Evolutionary conservation across 2,329 filamentous ascomycete species (phyloP).

Genomic region (Aspergillus sergii): DNA sequence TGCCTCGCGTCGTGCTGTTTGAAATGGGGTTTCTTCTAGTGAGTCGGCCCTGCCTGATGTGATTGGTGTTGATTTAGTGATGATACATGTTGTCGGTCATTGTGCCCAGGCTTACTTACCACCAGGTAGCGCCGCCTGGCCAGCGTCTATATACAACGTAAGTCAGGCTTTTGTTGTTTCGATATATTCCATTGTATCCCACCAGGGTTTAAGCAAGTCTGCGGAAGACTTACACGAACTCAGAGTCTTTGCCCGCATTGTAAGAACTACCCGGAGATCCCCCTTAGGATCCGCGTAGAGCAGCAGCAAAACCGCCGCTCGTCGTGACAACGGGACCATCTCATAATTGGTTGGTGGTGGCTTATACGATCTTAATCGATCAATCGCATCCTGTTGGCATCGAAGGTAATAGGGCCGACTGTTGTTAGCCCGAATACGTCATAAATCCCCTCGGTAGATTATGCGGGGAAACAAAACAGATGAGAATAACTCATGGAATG

Average conservation of each 20-base stretch:
- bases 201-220: too few relatives aligned
- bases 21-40: constrained; percentile 61
- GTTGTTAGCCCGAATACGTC: constrained; percentile 1
- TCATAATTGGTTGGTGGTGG: constrained; percentile 62
- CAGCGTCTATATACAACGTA: constrained; percentile 56
- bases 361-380: constrained; percentile 58
- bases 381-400: constrained; percentile 53
- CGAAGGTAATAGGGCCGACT: neutral
- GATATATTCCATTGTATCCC: neutral
- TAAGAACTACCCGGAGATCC: constrained; percentile 70
- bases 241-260: constrained; percentile 61
- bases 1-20: constrained; percentile 86
- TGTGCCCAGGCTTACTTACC: constrained; percentile 57
- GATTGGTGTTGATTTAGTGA: neutral
- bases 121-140: constrained; percentile 83
- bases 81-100: neutral
- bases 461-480: neutral
- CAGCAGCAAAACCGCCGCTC: constrained; percentile 85
- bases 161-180: neutral
- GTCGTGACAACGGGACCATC: constrained; percentile 61
- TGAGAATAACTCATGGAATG: neutral
- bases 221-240: constrained; percentile 53
- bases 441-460: neutral
- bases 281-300: constrained; percentile 83
- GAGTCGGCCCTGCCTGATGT: constrained; percentile 54